Conservation (phyloP, 1,284 basidiomycete genomes). For the Pholiota adiposa region DNA sequence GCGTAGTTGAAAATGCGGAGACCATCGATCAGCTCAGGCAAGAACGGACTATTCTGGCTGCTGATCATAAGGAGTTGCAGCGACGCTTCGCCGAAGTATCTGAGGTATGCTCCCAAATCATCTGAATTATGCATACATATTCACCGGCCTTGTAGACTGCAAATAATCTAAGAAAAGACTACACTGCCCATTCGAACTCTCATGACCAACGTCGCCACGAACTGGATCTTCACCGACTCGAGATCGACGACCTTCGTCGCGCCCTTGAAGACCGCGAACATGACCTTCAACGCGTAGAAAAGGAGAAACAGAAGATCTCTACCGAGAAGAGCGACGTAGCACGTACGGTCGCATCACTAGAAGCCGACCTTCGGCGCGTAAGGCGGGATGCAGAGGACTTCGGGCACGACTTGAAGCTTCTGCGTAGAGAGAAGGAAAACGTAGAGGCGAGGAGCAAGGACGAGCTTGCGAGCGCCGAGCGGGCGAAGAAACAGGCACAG, state of each 20-base stretch:
- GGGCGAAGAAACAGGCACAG: slow-evolving; percentile 66
- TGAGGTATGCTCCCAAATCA: slow-evolving; percentile 50
- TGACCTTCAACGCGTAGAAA: slow-evolving; percentile 65
- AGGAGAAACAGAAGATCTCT: slow-evolving; percentile 61
- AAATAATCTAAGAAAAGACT: slow-evolving; percentile 63
- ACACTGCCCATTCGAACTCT: slow-evolving; percentile 61
- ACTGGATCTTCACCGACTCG: slow-evolving; percentile 68
- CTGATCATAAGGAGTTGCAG: slow-evolving; percentile 74
- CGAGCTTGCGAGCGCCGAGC: slow-evolving; percentile 55
- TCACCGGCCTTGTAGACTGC: slow-evolving; percentile 27
- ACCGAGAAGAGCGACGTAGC: slow-evolving; percentile 68
- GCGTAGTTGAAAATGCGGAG: slow-evolving; percentile 65
- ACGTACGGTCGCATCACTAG: slow-evolving; percentile 62
- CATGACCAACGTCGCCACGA: slow-evolving; percentile 75
- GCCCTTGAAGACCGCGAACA: slow-evolving; percentile 64
- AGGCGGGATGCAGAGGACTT: slow-evolving; percentile 74
- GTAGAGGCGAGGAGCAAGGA: slow-evolving; percentile 57
- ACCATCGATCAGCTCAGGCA: slow-evolving; percentile 74
- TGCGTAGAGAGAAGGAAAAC: slow-evolving; percentile 70
- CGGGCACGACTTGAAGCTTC: slow-evolving; percentile 70
- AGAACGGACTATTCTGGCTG: slow-evolving; percentile 67
- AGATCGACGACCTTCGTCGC: slow-evolving; percentile 73
- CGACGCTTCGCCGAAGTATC: slow-evolving; percentile 63
- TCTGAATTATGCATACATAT: background rate
- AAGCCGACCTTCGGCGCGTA: slow-evolving; percentile 72